Evolutionary conservation across 1,284 basidiomycete species (phyloP).

Genomic region (Gymnopus androsaceus): DNA sequence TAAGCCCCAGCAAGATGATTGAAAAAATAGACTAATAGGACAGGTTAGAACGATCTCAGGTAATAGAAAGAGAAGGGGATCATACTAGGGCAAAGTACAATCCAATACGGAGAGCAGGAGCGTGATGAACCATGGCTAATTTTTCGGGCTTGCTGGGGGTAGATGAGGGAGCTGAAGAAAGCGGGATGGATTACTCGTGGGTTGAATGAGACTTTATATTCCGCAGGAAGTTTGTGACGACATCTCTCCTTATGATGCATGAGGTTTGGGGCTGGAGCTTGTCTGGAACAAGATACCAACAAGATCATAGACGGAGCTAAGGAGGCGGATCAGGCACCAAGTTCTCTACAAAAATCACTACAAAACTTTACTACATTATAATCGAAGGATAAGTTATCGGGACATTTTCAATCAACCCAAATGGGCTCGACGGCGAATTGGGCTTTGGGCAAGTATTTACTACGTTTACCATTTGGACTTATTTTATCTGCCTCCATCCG

Average conservation of each 20-base stretch:
- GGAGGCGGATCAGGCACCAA: no score
- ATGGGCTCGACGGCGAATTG: neutral
- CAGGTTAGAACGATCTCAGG: no score
- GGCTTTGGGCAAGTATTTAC: conserved; percentile 44
- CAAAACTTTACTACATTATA: neutral
- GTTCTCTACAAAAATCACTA: neutral
- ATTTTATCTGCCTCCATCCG: conserved; percentile 41
- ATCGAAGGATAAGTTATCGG: no score
- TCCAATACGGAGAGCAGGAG: conserved; percentile 20
- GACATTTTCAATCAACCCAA: conserved; percentile 21
- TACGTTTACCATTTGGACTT: conserved; percentile 17
- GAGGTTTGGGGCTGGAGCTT: neutral
- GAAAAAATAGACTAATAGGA: conserved; percentile 24
- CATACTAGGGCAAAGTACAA: conserved; percentile 25
- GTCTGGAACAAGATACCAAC: neutral
- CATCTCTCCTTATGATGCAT: neutral
- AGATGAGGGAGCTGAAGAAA: neutral
- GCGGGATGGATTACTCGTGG: no score
- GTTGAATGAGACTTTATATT: neutral
- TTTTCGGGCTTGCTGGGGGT: neutral
- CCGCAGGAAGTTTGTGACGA: neutral
- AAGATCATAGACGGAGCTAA: neutral
- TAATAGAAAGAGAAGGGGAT: no score
- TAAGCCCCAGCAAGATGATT: conserved; percentile 34
- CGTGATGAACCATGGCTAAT: conserved; percentile 3